These are phyloP conservation scores for Eucalyptus dawsonii DNA, from an alignment of 345 rosid genomes.

Conservation along the genomic window DNA sequence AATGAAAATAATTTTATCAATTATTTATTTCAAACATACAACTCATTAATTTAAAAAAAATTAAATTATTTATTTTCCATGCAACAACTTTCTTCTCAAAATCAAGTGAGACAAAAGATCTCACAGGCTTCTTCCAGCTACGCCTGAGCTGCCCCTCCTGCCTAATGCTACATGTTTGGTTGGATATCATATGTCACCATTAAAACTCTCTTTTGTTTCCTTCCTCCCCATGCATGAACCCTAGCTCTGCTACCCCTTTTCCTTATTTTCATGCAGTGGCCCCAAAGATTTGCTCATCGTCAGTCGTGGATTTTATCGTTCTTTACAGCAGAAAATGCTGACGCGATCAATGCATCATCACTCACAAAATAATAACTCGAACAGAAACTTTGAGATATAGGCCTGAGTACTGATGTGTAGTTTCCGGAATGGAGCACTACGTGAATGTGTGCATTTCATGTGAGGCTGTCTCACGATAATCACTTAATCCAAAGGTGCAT, in stretches of 20 bases:
- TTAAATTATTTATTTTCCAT: background rate
- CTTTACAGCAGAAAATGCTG: background rate
- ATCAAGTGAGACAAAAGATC: background rate
- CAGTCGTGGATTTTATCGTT: background rate
- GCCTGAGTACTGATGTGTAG: too few species aligned
- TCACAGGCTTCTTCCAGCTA: background rate
- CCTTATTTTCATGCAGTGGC: background rate
- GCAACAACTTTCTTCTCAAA: background rate
- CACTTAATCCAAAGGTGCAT: background rate
- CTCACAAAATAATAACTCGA: background rate
- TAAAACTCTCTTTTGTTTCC: background rate
- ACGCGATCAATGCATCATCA: background rate
- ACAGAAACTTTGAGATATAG: background rate
- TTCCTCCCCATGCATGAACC: background rate
- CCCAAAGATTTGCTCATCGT: background rate
- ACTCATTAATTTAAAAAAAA: too few species aligned
- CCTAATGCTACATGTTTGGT: background rate
- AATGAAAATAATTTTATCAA: background rate
- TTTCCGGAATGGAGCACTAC: background rate
- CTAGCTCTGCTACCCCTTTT: background rate
- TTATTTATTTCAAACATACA: too few species aligned
- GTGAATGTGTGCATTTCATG: background rate
- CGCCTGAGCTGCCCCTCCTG: background rate
- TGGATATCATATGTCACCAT: background rate
- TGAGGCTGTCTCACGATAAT: background rate